Conservation (phyloP, 352 stramenopile genomes). For the Phytophthora megakarya region DNA sequence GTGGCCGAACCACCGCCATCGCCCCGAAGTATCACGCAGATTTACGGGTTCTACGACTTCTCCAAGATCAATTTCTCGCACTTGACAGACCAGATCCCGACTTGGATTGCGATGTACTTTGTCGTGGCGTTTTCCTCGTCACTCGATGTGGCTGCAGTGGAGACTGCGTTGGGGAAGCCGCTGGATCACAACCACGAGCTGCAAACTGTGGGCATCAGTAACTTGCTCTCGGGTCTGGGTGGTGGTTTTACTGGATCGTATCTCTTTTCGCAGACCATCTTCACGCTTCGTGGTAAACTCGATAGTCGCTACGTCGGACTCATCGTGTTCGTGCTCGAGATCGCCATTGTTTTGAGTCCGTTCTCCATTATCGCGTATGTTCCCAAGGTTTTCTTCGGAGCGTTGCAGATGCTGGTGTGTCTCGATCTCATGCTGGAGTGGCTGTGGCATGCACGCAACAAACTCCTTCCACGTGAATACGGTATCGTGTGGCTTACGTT, state of each 20-base stretch:
- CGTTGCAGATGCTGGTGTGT: conserved; percentile 96
- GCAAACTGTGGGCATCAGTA: conserved; percentile 95
- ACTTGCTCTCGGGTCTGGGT: conserved; percentile 94
- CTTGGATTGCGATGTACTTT: conserved; percentile 97
- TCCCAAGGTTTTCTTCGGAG: conserved; percentile 98
- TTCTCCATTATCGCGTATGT: conserved; percentile 96
- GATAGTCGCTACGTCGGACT: conserved; percentile 73
- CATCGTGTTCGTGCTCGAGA: conserved; percentile 79
- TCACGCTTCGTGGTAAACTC: conserved; percentile 81
- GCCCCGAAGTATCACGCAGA: conserved; percentile 65
- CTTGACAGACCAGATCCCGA: conserved; percentile 80
- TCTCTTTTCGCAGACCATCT: conserved; percentile 98
- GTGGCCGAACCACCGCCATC: conserved; percentile 79
- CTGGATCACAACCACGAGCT: conserved; percentile 97
- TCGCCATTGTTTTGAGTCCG: conserved; percentile 84
- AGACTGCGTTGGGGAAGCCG: conserved; percentile 94
- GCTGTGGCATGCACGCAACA: conserved; percentile 89
- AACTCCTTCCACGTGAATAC: conserved; percentile 92
- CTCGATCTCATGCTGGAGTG: conserved; percentile 98
- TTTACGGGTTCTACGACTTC: conserved; percentile 85
- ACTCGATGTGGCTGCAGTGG: conserved; percentile 97
- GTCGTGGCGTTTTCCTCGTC: conserved; percentile 98
- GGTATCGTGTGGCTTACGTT: conserved; percentile 94
- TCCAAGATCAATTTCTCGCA: conserved; percentile 62
- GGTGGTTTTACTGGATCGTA: conserved; percentile 99